These are phyloP conservation scores for Microdochium nivale DNA, from an alignment of 2,329 filamentous ascomycete species.

Conservation along the genomic window DNA sequence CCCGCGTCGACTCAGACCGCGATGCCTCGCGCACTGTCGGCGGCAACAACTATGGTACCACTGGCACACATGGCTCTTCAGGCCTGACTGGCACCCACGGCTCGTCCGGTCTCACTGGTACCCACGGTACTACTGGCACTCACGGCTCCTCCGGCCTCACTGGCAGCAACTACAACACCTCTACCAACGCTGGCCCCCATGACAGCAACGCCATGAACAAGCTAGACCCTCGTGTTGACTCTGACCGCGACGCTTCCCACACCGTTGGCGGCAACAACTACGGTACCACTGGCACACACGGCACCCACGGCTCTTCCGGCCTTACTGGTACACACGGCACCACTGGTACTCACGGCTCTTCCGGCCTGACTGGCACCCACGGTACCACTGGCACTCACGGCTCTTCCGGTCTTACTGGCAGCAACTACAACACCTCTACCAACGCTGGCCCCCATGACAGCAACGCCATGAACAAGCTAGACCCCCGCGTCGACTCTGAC, in stretches of 20 bases:
- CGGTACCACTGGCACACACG: too few relatives aligned
- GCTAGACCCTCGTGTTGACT: slow-evolving; percentile 42
- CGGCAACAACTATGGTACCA: slow-evolving; percentile 20
- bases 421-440: slow-evolving; percentile 9
- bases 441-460: slow-evolving; percentile 6
- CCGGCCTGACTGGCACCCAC: slow-evolving; percentile 8
- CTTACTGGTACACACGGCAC: slow-evolving; percentile 17
- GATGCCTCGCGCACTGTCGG: slow-evolving; percentile 26
- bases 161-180: slow-evolving; percentile 6
- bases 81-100: slow-evolving; percentile 13
- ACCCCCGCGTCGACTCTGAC: slow-evolving; percentile 42
- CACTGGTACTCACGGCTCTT: slow-evolving; percentile 12
- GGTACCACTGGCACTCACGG: slow-evolving; percentile 18
- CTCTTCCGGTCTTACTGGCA: slow-evolving; percentile 12
- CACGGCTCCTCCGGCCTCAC: slow-evolving; percentile 15
- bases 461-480: slow-evolving; percentile 39
- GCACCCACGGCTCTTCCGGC: slow-evolving; percentile 18
- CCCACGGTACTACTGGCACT: slow-evolving; percentile 16
- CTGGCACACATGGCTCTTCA: too few relatives aligned
- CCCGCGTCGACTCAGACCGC: slow-evolving; percentile 41
- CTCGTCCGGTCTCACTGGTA: slow-evolving; percentile 14
- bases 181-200: slow-evolving; percentile 8
- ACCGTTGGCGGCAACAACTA: slow-evolving; percentile 22
- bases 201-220: slow-evolving; percentile 36
- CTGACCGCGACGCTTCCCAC: slow-evolving; percentile 23